Percentiles rank a stretch among this genome's conserved stretches.
phyloP scores from a whole-genome alignment of 805 yeast species.

The Candida suzukii region DNA sequence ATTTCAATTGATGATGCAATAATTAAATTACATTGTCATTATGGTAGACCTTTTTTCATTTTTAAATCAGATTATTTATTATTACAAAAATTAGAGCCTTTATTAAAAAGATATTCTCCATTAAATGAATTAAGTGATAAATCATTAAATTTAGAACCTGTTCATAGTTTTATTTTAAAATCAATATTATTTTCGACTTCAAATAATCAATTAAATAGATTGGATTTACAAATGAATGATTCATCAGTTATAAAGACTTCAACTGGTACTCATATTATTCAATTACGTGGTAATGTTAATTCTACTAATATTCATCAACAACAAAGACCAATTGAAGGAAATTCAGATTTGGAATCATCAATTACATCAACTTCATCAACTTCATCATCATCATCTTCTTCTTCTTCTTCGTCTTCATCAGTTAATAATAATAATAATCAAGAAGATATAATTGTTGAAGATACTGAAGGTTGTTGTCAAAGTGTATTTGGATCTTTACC shows the following conservation, averaged over 20 bases:
- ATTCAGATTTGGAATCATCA: too few relatives aligned
- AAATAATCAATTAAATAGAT: neutral
- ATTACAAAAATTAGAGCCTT: slow-evolving; percentile 54
- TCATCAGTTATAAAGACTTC: slow-evolving; percentile 10
- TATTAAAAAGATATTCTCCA: slow-evolving; percentile 60
- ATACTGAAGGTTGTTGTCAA: slow-evolving; percentile 24
- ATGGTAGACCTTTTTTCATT: slow-evolving; percentile 76
- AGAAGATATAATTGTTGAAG: neutral
- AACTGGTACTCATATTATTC: slow-evolving; percentile 25
- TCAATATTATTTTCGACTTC: slow-evolving; percentile 15
- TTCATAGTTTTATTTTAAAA: slow-evolving; percentile 12
- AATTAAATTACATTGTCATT: slow-evolving; percentile 50
- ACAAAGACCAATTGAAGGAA: too few relatives aligned
- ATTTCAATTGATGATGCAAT: slow-evolving; percentile 58
- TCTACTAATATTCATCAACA: slow-evolving; percentile 1
- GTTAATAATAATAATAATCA: neutral
- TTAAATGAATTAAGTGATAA: neutral
- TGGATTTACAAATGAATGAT: neutral
- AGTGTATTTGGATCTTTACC: slow-evolving; percentile 62
- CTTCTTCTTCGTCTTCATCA: neutral
- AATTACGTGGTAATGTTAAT: slow-evolving; percentile 14
- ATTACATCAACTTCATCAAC: neutral
- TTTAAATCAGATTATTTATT: slow-evolving; percentile 71
- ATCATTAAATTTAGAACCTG: neutral
- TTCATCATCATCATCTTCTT: neutral